Evolutionary conservation across 441 rosid genomes (phyloP).

Genomic region (Gossypium davidsonii): DNA sequence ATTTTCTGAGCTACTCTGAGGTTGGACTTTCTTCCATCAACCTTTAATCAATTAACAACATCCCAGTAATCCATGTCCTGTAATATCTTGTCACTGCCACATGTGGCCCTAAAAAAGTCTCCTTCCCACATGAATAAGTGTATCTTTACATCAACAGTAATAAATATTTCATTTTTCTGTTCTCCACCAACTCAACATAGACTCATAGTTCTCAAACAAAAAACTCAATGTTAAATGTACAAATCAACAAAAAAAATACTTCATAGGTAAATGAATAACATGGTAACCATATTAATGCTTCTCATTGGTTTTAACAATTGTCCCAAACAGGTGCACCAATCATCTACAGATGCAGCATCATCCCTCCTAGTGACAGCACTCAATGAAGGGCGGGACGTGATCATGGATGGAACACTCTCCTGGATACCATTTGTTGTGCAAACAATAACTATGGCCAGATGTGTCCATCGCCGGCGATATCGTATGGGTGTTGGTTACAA

Average conservation of each 20-base stretch:
- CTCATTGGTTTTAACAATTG: neutral
- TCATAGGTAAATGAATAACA: neutral
- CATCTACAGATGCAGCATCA: slow-evolving; percentile 97
- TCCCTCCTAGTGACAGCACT: slow-evolving; percentile 95
- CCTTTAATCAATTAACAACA: neutral
- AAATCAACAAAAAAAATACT: neutral
- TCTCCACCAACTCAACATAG: neutral
- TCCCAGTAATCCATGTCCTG: neutral
- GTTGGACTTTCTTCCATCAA: neutral
- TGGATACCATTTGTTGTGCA: slow-evolving; percentile 96
- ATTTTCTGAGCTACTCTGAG: neutral
- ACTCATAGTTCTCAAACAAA: neutral
- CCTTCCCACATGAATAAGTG: neutral
- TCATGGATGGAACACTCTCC: slow-evolving; percentile 98
- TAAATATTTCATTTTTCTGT: neutral
- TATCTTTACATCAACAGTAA: neutral
- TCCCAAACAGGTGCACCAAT: slow-evolving; percentile 74
- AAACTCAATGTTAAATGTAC: neutral
- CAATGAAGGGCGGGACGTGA: slow-evolving; percentile 93
- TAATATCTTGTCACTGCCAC: neutral
- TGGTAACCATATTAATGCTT: too few relatives aligned
- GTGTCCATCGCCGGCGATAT: slow-evolving; percentile 83
- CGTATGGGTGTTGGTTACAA: slow-evolving; percentile 89
- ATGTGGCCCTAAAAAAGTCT: neutral
- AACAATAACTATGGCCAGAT: slow-evolving; percentile 93